These are phyloP conservation scores for Neoboletus brunneissimus DNA, from an alignment of 768 basidiomycete species.

Conservation along the genomic window DNA sequence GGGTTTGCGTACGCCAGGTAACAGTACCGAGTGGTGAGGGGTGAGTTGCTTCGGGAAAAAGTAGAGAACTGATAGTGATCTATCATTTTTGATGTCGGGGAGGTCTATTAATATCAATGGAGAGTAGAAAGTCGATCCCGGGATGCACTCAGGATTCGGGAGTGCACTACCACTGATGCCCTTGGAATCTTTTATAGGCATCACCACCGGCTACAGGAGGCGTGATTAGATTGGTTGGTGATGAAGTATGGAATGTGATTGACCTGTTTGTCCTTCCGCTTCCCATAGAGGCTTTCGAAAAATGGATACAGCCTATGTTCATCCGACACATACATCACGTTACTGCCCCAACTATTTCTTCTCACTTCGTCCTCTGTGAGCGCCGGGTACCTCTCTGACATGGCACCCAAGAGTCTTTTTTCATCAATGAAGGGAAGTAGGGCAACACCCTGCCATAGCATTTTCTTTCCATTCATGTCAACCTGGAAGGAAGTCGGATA, in stretches of 20 bases:
- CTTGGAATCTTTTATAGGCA: slow-evolving; percentile 67
- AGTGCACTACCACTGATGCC: slow-evolving; percentile 80
- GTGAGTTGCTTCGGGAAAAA: slow-evolving; percentile 84
- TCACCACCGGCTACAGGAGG: slow-evolving; percentile 58
- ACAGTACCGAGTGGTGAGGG: slow-evolving; percentile 80
- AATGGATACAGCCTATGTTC: slow-evolving; percentile 85
- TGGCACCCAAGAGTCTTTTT: slow-evolving; percentile 76
- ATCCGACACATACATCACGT: slow-evolving; percentile 79
- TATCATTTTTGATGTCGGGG: slow-evolving; percentile 83
- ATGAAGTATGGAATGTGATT: slow-evolving; percentile 24
- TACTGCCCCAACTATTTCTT: slow-evolving; percentile 83
- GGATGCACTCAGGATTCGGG: slow-evolving; percentile 85
- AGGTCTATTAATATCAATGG: slow-evolving; percentile 61
- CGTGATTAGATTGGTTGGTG: slow-evolving; percentile 14
- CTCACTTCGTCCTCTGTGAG: slow-evolving; percentile 79
- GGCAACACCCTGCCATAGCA: slow-evolving; percentile 99
- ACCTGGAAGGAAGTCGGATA: slow-evolving; percentile 90
- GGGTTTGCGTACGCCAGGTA: slow-evolving; percentile 66
- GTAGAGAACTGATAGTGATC: slow-evolving; percentile 82
- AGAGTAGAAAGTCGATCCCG: slow-evolving; percentile 84
- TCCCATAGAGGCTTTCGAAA: slow-evolving; percentile 87
- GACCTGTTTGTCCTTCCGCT: slow-evolving; percentile 77
- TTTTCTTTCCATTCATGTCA: slow-evolving; percentile 99
- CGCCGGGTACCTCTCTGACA: slow-evolving; percentile 61
- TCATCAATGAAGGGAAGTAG: slow-evolving; percentile 94